Percentiles rank a stretch among this genome's conserved stretches.
phyloP scores from a whole-genome alignment of 768 basidiomycete genomes.

The Termitomyces sp. region DNA sequence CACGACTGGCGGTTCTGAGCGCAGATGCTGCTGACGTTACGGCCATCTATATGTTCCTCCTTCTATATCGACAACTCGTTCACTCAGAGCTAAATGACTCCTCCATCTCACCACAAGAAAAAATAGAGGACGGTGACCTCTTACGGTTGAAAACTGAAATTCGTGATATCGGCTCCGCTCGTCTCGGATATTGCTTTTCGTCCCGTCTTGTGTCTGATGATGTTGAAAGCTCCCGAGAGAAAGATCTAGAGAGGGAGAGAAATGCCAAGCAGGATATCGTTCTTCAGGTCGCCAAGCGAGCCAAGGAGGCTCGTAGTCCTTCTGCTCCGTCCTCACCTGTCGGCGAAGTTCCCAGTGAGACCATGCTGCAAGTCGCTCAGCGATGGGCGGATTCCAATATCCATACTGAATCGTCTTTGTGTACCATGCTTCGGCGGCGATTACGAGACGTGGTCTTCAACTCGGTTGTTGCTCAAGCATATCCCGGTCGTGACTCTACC shows the following conservation, averaged over 20 bases:
- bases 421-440: constrained; percentile 57
- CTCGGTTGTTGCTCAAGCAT: constrained; percentile 52
- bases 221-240: constrained; percentile 17
- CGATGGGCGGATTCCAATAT: constrained; percentile 74
- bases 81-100: constrained; percentile 42
- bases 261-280: constrained; percentile 61
- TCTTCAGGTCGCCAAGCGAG: constrained; percentile 73
- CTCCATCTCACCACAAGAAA: constrained; percentile 24
- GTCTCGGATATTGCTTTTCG: constrained; percentile 60
- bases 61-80: constrained; percentile 76
- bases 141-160: constrained; percentile 70
- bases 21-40: constrained; percentile 74
- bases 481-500: constrained; percentile 40
- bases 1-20: constrained; percentile 62
- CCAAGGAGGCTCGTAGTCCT: constrained; percentile 40
- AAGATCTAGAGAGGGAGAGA: constrained; percentile 52
- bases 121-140: constrained; percentile 52
- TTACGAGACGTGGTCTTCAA: constrained; percentile 63
- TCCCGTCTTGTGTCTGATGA: constrained; percentile 23
- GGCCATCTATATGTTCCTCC: constrained; percentile 74
- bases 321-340: constrained; percentile 24
- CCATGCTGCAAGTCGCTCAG: constrained; percentile 56
- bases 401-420: constrained; percentile 54
- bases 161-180: constrained; percentile 62
- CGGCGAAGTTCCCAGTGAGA: constrained; percentile 42